Base-by-base conservation (phyloP, 2,329 filamentous ascomycete genomes). In the Aspergillus quadricinctus region DNA sequence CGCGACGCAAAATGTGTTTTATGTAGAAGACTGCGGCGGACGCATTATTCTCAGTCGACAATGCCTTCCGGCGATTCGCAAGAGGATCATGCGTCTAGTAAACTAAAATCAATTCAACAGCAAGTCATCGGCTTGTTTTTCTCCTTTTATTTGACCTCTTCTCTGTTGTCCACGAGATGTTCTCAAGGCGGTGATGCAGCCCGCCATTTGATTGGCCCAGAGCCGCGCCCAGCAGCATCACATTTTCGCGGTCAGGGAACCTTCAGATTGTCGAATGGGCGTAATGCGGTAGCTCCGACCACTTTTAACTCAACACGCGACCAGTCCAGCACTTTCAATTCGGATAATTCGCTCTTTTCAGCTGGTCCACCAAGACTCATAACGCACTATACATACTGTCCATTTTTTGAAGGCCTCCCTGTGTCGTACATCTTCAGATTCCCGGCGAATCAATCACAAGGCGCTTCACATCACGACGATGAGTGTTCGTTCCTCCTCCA, bases 161-260 rank as follows among this genome's bases (percentile, higher is more conserved):
- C 29, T 4, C 4, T 37, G 35, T 55, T 54, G 48, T 50, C 49
- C n/a, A 28, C 11, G 37, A 9, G 19, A 27, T 53, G 35, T 10
- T 11, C 37, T 29, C 25, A 66, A 64, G 61, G 70, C 70, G 69
- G 69, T 71, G 63, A 62, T 45, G 0, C 0, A 21, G 1, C 0
- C 1, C n/a, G 8, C 3, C 2, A 8, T 8, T n/a, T 68, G 56
- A 72, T 72, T 71, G 68, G 69, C 21, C 27, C 4, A 43, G 17
- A 31, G 17, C 53, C 40, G 52, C 53, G 59, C 56, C 61, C 60
- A 59, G 59, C 64, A 66, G 60, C 65, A 62, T 69, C 67, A 68
- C 68, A 72, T 72, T 72, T 72, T 72, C 70, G 68, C 64, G 63
- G 59, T 57, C 53, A 54, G 50, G 29, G 52, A 43, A 41, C 50